These are phyloP conservation scores for Mycena polygramma DNA, from an alignment of 768 basidiomycete genomes.

Conservation along the genomic window DNA sequence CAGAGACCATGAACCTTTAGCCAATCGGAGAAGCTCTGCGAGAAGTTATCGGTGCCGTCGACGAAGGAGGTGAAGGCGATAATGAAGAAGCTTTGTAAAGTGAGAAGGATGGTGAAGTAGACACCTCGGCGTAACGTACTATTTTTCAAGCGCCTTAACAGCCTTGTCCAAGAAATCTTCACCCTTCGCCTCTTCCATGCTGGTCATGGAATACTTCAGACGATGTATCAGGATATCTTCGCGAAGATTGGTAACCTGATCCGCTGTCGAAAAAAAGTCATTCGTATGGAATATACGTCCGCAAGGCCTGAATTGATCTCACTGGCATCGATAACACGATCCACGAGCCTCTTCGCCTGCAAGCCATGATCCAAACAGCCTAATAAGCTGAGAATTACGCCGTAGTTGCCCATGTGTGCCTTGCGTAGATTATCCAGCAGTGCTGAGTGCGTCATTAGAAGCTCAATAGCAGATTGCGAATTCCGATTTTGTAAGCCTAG, in stretches of 20 bases:
- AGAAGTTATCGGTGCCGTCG: constrained; percentile 69
- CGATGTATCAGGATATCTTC: constrained; percentile 90
- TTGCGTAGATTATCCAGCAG: constrained; percentile 90
- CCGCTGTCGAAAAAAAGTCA: constrained; percentile 62
- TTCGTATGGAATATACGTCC: not conserved
- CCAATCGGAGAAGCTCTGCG: constrained; percentile 88
- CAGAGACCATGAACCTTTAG: constrained; percentile 66
- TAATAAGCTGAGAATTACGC: constrained; percentile 89
- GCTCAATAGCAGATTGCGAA: constrained; percentile 85
- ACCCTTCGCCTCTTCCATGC: constrained; percentile 74
- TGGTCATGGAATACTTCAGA: constrained; percentile 87
- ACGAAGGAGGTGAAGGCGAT: constrained; percentile 95
- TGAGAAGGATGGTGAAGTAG: constrained; percentile 2
- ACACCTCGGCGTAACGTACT: constrained; percentile 63
- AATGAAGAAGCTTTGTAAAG: constrained; percentile 82
- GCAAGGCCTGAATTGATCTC: constrained; percentile 38
- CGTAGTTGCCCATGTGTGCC: constrained; percentile 93
- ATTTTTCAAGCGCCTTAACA: constrained; percentile 86
- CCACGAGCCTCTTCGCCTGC: constrained; percentile 89
- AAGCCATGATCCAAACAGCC: constrained; percentile 93
- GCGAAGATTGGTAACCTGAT: constrained; percentile 91
- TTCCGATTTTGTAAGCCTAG: constrained; percentile 74
- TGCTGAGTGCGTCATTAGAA: constrained; percentile 84
- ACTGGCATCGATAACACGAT: constrained; percentile 87
- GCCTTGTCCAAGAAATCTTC: constrained; percentile 75